A percentile compares a stretch with the other conserved stretches of the same genome.
phyloP scores from a whole-genome alignment of 192 early-diverging fungal genomes.

The Thamnidium elegans region DNA sequence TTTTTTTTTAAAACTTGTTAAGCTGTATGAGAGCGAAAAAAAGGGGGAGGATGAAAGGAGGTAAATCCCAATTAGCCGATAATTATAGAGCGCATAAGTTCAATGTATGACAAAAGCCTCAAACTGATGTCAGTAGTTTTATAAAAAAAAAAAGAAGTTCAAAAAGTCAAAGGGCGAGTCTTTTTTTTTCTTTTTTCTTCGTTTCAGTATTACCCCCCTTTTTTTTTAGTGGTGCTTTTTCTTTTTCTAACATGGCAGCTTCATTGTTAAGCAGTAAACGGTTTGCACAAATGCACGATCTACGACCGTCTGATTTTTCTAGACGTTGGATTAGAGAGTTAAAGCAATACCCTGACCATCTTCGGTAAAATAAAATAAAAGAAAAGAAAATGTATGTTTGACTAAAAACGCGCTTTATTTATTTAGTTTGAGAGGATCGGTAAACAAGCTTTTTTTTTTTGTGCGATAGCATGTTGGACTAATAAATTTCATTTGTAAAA shows the following conservation, averaged over 20 bases:
- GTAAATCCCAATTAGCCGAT: no score
- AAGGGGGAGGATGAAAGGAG: no score
- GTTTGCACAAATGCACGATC: not conserved
- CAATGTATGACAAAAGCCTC: no score
- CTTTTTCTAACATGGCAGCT: not conserved
- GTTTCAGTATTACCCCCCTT: no score
- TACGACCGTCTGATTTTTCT: conserved; percentile 1
- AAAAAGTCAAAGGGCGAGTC: not conserved
- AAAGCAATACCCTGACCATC: conserved; percentile 19
- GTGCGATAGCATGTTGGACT: not conserved
- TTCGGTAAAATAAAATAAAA: conserved; percentile 22
- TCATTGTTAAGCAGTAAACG: no score
- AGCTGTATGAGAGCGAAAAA: no score
- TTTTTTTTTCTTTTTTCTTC: not conserved
- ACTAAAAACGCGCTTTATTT: not conserved
- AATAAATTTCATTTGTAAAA: no score
- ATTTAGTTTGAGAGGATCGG: conserved; percentile 18
- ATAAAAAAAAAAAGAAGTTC: no score
- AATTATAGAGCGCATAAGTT: no score
- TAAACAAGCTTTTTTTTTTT: not conserved
- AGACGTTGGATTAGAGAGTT: conserved; percentile 12
- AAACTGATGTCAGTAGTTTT: no score
- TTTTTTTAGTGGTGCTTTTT: not conserved
- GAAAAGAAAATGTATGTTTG: not conserved
- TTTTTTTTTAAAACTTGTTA: no score